Conservation (phyloP, 2,329 filamentous ascomycete species). For the Aspergillus eucalypticola region DNA sequence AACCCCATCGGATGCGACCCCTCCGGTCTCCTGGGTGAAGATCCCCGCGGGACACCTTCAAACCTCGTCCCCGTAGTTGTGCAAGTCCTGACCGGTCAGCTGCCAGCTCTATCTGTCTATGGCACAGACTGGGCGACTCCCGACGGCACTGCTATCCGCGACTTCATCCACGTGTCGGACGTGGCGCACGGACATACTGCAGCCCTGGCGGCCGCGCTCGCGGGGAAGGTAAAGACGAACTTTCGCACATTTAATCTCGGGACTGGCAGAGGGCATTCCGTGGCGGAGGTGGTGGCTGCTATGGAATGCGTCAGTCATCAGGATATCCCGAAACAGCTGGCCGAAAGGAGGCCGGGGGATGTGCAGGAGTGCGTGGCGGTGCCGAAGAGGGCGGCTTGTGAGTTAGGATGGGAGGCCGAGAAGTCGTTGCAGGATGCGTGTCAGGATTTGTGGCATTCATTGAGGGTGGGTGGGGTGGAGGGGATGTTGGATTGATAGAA, state of each 20-base stretch:
- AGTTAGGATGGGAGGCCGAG: conserved; percentile 50
- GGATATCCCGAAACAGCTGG: conserved; percentile 29
- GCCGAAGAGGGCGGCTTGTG: conserved; percentile 45
- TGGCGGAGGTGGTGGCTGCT: conserved; percentile 34
- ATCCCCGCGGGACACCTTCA: conserved; percentile 60
- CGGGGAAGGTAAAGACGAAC: conserved; percentile 34
- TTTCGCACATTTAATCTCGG: conserved; percentile 43
- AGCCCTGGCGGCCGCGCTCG: conserved; percentile 48
- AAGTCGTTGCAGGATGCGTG: conserved; percentile 38
- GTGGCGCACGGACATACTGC: conserved; percentile 63
- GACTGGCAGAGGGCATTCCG: conserved; percentile 37
- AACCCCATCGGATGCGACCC: conserved; percentile 67
- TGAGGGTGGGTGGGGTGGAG: neutral
- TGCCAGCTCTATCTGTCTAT: conserved; percentile 57
- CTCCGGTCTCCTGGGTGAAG: conserved; percentile 65
- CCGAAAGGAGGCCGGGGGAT: conserved; percentile 35
- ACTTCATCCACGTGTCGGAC: conserved; percentile 68
- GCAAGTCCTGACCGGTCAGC: conserved; percentile 58
- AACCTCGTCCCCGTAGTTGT: conserved; percentile 66
- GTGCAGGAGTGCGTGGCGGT: conserved; percentile 39
- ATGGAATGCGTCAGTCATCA: conserved; percentile 33
- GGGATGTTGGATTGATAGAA: neutral
- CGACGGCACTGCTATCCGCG: conserved; percentile 65
- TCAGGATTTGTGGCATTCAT: conserved; percentile 12
- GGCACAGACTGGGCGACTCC: conserved; percentile 64